Base-by-base conservation (phyloP, 768 basidiomycete genomes). In the Trametes punicea region DNA sequence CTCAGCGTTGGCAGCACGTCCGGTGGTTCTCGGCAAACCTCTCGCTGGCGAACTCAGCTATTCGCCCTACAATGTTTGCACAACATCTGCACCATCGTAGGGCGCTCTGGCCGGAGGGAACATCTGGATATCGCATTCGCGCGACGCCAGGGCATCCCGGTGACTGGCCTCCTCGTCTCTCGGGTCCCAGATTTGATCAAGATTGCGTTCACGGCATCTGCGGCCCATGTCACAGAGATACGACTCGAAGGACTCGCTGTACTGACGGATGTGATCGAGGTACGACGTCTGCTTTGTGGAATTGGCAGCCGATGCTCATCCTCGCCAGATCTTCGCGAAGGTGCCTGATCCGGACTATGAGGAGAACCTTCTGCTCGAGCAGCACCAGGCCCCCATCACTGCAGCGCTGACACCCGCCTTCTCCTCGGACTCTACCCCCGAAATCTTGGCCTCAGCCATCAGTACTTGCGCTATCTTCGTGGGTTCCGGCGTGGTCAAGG, bases 141-240 rank as follows among this genome's bases (percentile, higher is more conserved):
- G 2, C 76, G 82, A 41, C 75, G 71, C 39, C 74, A 79, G 23
- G 86, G 88, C 1, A 61, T 89, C 6, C 72, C 81, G 2, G 67
- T 77, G 3, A 75, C 80, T 6, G 81, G 83, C 1, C 75, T 98
- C 42, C 77, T 99, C 16, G 87, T 90, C 34, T 86, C 88, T 16
- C 83, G 94, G 18, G 84, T 98, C 7, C 85, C 89, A 6, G 97
- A 99, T 71, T 75, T 99, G 55, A 96, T 99, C 71, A 91, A 82
- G 73, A 97, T 98, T 88, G 96, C 97, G 0, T 98, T 99, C 69
- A 96, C 93, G 11, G 95, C 97, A 0, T 94, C 93, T 15, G 92
- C 96, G 0, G 94, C 97, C 4, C 91, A 97, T 67, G 94, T 98
- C 29, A 94, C 91, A 8, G 93, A 98, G 68, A 98, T 98, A 59